Evolutionary conservation across 2,329 filamentous ascomycete genomes (phyloP), one percentile per base, ranked within the genome.

Genomic region (Aspergillus uvarum): DNA sequence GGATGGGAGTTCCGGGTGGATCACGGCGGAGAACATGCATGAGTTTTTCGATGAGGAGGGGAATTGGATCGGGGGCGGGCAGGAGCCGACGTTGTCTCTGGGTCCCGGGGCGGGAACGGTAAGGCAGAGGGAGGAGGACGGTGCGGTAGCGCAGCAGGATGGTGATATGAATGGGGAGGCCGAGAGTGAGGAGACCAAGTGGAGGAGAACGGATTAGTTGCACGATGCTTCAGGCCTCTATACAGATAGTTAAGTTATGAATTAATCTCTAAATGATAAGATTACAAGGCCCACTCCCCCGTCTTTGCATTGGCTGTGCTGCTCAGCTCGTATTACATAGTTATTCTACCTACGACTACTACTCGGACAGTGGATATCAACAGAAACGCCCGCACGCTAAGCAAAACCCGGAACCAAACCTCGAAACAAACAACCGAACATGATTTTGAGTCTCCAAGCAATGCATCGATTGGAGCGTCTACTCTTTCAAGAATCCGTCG

Each of bases 21-120:
- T 98, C 71, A 98, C 94, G 16, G 90, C 91, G 8, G 94, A 96
- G 59, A 98, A 97, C 69, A 88, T 96, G 73, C 82, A 89, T 64
- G 85, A 96, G 67, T 96, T 87, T 71, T 90, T 95, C 75, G 90
- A 95, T 68, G 87, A 84, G 63, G 84, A 92, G 8, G 91, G 91
- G 2, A 92, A 94, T 71, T 94, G 89, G 85, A 89, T 90, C 64
- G 84, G 80, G 68, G 47, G 81, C 72, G 60, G 79, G 66, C 72
- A 84, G 56, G 70, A 70, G 55, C 73, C 74, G 55, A 65, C 65
- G 53, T 65, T 75, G 59, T 65, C 70, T 12, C 60, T 81, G 50
- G 81, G 80, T 58, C 78, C 89, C 21, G 88, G 88, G 49, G 87
- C 87, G 58, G 87, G 88, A 8, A 87, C 85, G 1, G 87, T 87